A percentile compares a stretch with the other conserved stretches of the same genome.
phyloP scores from a whole-genome alignment of 2,329 filamentous ascomycete genomes.

The Madurella mycetomatis region DNA sequence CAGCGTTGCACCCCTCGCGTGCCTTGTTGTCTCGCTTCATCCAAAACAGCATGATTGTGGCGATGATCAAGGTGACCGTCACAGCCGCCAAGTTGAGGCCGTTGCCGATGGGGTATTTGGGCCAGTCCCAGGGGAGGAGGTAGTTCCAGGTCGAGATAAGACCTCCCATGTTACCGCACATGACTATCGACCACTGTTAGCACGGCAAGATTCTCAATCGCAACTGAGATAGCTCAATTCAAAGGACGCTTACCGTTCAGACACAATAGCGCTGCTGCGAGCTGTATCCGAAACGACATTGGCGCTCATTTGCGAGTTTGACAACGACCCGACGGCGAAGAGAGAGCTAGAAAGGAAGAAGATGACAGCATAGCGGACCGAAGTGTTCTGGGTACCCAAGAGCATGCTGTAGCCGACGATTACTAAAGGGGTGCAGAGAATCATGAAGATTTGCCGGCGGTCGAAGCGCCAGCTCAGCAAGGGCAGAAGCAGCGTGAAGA shows the following conservation, averaged over 20 bases:
- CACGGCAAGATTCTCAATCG: neutral
- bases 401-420: slow-evolving; percentile 68
- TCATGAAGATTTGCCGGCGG: slow-evolving; percentile 55
- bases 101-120: slow-evolving; percentile 66
- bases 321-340: slow-evolving; percentile 59
- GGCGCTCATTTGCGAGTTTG: slow-evolving; percentile 61
- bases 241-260: slow-evolving; percentile 17
- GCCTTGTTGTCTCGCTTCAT: slow-evolving; percentile 59
- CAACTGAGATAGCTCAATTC: neutral
- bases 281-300: slow-evolving; percentile 68
- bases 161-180: slow-evolving; percentile 28
- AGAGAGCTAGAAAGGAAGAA: slow-evolving; percentile 62
- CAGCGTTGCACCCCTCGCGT: slow-evolving; percentile 51
- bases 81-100: slow-evolving; percentile 62
- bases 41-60: slow-evolving; percentile 50
- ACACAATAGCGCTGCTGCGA: slow-evolving; percentile 38
- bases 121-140: slow-evolving; percentile 56
- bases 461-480: slow-evolving; percentile 57
- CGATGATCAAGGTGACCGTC: slow-evolving; percentile 50
- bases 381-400: slow-evolving; percentile 46
- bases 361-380: slow-evolving; percentile 61
- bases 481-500: slow-evolving; percentile 57
- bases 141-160: slow-evolving; percentile 58
- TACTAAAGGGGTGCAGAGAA: slow-evolving; percentile 53
- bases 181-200: slow-evolving; percentile 17